These are phyloP conservation scores for Aspergillus leporis DNA, from an alignment of 495 filamentous ascomycete species.

Conservation along the genomic window DNA sequence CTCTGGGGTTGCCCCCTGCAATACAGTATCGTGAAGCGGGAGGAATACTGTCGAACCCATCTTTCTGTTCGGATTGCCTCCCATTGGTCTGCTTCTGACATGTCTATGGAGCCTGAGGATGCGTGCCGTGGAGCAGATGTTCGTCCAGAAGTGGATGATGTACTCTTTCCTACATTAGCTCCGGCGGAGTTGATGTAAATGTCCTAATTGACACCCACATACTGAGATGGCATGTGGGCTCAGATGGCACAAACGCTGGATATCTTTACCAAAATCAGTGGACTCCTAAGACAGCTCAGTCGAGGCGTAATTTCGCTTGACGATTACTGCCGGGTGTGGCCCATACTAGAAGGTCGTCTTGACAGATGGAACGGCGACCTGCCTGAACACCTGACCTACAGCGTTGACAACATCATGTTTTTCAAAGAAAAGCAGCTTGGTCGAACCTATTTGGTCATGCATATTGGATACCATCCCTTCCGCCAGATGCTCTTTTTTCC, in stretches of 20 bases:
- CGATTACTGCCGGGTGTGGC: slow-evolving; percentile 18
- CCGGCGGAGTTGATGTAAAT: slow-evolving; percentile 6
- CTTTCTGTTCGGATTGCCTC: slow-evolving; percentile 23
- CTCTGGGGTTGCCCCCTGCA: not conserved
- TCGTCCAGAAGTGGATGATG: slow-evolving; percentile 22
- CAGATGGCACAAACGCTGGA: slow-evolving; percentile 26
- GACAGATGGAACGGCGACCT: slow-evolving; percentile 19
- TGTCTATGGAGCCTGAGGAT: slow-evolving; percentile 19
- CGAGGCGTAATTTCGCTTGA: slow-evolving; percentile 16
- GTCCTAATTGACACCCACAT: not conserved
- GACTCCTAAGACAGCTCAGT: slow-evolving; percentile 19
- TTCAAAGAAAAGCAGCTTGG: slow-evolving; percentile 18
- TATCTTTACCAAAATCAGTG: slow-evolving; percentile 22
- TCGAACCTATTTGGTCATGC: slow-evolving; percentile 26
- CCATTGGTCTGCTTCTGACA: slow-evolving; percentile 25
- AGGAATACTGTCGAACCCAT: slow-evolving; percentile 23
- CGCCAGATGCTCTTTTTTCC: slow-evolving; percentile 30
- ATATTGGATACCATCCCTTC: slow-evolving; percentile 28
- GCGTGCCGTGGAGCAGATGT: slow-evolving; percentile 4
- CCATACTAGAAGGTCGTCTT: slow-evolving; percentile 11
- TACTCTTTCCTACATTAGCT: slow-evolving; percentile 14
- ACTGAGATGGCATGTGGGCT: slow-evolving; percentile 25
- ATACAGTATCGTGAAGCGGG: slow-evolving; percentile 12
- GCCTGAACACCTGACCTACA: slow-evolving; percentile 16
- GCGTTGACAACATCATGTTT: slow-evolving; percentile 16